Percentiles rank a stretch among this genome's conserved stretches.
These are phyloP conservation scores for Syncephalastrum racemosum DNA, from an alignment of 371 early-diverging fungal species.

Conservation along the genomic window DNA sequence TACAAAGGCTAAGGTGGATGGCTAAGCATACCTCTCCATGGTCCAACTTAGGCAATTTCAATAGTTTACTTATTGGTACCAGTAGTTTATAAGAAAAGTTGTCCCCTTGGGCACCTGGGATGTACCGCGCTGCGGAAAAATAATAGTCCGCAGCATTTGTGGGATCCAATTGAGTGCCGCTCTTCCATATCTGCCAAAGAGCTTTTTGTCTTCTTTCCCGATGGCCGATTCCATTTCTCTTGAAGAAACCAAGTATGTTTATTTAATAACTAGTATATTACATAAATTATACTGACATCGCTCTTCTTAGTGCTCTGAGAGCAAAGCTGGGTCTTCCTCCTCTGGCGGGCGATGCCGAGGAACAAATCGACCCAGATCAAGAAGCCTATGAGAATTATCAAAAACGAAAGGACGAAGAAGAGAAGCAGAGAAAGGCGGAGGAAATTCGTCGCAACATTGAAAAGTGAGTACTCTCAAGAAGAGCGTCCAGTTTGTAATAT, in stretches of 20 bases:
- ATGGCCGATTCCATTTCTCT: conserved; percentile 53
- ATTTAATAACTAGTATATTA: not conserved
- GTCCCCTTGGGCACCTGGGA: too few relatives aligned
- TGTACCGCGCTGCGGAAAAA: too few relatives aligned
- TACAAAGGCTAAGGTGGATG: too few relatives aligned
- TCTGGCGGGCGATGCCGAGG: conserved; percentile 48
- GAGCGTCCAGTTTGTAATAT: conserved; percentile 7
- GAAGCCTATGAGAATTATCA: conserved; percentile 68
- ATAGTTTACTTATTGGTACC: too few relatives aligned
- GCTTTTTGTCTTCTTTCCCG: not conserved
- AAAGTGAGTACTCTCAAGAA: conserved; percentile 36
- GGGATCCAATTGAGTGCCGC: too few relatives aligned
- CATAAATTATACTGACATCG: conserved; percentile 2
- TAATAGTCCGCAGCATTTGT: too few relatives aligned
- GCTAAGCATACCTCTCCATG: too few relatives aligned
- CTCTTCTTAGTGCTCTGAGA: conserved; percentile 57
- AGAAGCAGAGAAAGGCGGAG: conserved; percentile 47
- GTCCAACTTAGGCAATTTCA: too few relatives aligned
- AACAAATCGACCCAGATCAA: conserved; percentile 44
- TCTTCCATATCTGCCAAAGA: too few relatives aligned
- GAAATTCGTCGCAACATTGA: conserved; percentile 54
- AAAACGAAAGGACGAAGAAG: conserved; percentile 49
- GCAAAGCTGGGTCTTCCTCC: conserved; percentile 72
- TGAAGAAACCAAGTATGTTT: conserved; percentile 64
- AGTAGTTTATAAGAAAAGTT: too few relatives aligned